Conservation (phyloP, 768 basidiomycete genomes). For the Peribolospora kevripleyi region DNA sequence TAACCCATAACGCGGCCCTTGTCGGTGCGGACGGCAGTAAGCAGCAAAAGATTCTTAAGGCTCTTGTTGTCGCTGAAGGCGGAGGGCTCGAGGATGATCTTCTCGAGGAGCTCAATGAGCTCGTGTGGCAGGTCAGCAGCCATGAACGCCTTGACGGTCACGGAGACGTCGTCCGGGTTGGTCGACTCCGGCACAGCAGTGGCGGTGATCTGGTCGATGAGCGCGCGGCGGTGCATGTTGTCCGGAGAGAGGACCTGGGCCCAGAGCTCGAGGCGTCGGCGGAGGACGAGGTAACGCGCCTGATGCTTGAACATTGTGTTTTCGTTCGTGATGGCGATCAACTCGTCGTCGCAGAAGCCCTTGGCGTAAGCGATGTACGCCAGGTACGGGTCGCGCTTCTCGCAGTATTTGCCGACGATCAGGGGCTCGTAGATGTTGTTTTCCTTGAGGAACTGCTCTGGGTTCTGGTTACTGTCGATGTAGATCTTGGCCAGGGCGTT, state of each 20-base stretch:
- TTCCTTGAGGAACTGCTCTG: slow-evolving; percentile 91
- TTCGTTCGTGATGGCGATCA: slow-evolving; percentile 88
- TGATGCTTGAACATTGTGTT: slow-evolving; percentile 99
- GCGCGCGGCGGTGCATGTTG: slow-evolving; percentile 71
- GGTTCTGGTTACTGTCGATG: slow-evolving; percentile 97
- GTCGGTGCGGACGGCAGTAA: slow-evolving; percentile 90
- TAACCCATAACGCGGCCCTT: slow-evolving; percentile 96
- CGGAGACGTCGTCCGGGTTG: slow-evolving; percentile 92
- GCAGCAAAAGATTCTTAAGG: slow-evolving; percentile 75
- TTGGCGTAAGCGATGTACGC: slow-evolving; percentile 99
- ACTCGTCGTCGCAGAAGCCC: slow-evolving; percentile 93
- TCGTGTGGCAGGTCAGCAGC: slow-evolving; percentile 90
- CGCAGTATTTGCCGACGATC: slow-evolving; percentile 96
- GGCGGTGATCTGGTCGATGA: slow-evolving; percentile 86
- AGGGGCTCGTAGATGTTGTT: slow-evolving; percentile 95
- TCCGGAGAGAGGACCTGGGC: slow-evolving; percentile 71
- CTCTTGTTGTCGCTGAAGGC: slow-evolving; percentile 95
- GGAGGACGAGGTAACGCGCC: slow-evolving; percentile 88
- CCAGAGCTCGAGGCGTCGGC: slow-evolving; percentile 88
- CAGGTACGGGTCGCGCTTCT: slow-evolving; percentile 89
- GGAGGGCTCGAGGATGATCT: slow-evolving; percentile 90
- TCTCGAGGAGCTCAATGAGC: slow-evolving; percentile 88
- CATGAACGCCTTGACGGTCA: slow-evolving; percentile 96
- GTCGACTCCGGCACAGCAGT: slow-evolving; percentile 91
- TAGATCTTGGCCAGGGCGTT: slow-evolving; percentile 97